Base-by-base conservation (phyloP, 2,329 filamentous ascomycete species). In the Penicillium sp. region DNA sequence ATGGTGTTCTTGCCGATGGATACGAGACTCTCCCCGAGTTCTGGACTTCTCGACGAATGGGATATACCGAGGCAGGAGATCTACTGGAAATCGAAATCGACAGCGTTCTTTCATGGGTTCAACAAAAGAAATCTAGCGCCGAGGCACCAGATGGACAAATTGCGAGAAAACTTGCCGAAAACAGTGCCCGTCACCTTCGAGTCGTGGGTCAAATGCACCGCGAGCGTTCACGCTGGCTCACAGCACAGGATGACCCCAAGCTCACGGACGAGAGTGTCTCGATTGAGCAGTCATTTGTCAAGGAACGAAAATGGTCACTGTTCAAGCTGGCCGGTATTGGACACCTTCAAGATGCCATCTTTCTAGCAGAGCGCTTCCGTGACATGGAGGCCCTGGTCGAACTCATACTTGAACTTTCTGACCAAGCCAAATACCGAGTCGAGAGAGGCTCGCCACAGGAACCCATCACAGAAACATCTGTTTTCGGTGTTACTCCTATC, bases 11-110 rank as follows among this genome's bases (percentile, higher is more conserved):
- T 9, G 75, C 77, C 2, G 76, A 81, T 14, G 83, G 84, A 40
- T 92, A 91, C 66, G 81, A 87, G 18, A 84, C 81, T 10, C 79
- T 97, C 8, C 84, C 88, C 0, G 87, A 90, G 55, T 89, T 92
- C 40, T 99, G 94, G 94, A 97, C 92, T 0, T 92, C 90, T 14
- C 85, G 71, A 39, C 62, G 56, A 37, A 67, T 74, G 42, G 69
- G 69, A 26, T 77, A 74, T 49, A 59, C 65, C 29, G 73, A 76
- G 61, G 71, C 69, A 6, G 67, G 71, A 9, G 66, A 73, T 52
- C 58, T 77, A n/a, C 63, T 77, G 40, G 71, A 76, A 46, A 63
- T 74, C 44, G 72, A 76, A 52, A 66, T 77, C 24, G 74, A 76
- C 50, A 73, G 66, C 44, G 74, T 71, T 58, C 69, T 71, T 29